Percentiles rank a stretch among this genome's conserved stretches.
Conservation (phyloP, 345 rosid genomes). For the Linum lewisii region DNA sequence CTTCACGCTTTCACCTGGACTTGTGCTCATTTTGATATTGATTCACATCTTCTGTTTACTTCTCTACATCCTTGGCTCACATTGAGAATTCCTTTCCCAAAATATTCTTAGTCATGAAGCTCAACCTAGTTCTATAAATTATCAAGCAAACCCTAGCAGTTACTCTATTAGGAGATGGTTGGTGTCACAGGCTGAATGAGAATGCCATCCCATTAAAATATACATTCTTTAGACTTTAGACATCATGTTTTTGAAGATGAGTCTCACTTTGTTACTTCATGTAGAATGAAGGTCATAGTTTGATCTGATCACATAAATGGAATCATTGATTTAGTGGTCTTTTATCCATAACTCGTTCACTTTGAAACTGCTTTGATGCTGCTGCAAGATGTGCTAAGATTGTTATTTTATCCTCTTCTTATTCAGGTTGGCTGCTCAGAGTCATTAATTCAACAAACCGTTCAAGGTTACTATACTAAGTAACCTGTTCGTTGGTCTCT, state of each 20-base stretch:
- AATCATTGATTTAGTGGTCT: background rate
- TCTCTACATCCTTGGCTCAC: too few relatives aligned
- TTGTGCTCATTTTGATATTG: too few relatives aligned
- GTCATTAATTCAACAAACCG: constrained; percentile 14
- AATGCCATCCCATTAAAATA: background rate
- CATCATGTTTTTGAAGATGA: background rate
- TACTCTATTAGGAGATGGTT: too few relatives aligned
- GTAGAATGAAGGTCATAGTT: background rate
- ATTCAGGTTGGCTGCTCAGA: constrained; percentile 19
- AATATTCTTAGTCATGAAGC: too few relatives aligned
- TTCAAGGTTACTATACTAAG: constrained; percentile 13
- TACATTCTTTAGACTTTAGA: background rate
- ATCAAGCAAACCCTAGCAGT: too few relatives aligned
- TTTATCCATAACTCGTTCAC: background rate
- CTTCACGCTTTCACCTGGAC: too few relatives aligned
- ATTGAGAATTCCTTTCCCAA: too few relatives aligned
- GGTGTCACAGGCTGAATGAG: background rate
- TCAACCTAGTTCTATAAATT: too few relatives aligned
- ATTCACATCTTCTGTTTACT: too few relatives aligned
- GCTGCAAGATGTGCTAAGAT: constrained; percentile 1
- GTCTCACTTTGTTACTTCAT: background rate
- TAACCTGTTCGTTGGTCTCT: constrained; percentile 19
- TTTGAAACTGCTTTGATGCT: background rate
- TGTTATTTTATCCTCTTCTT: constrained; percentile 8
- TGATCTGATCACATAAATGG: background rate